Evolutionary conservation across 1,284 basidiomycete genomes (phyloP).

Genomic region (Cutaneotrichosporon cutaneum): DNA sequence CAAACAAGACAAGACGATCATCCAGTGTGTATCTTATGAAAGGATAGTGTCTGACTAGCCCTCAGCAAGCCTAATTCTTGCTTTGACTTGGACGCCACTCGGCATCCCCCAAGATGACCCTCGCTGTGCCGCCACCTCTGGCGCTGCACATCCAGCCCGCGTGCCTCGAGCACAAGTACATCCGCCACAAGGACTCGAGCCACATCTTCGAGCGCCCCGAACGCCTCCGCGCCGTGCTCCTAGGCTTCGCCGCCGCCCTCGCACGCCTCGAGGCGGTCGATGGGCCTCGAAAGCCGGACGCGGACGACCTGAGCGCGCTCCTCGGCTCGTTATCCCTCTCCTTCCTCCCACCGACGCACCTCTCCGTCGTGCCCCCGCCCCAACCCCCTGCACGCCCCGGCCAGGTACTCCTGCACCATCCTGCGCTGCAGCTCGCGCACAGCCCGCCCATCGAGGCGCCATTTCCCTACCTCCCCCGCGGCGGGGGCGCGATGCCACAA

Average conservation of each 20-base stretch:
- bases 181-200: slow-evolving; percentile 69
- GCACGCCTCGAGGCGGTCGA: slow-evolving; percentile 63
- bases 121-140: slow-evolving; percentile 26
- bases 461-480: slow-evolving; percentile 35
- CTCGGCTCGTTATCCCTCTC: slow-evolving; percentile 39
- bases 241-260: slow-evolving; percentile 74
- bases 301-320: slow-evolving; percentile 32
- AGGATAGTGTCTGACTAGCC: background rate
- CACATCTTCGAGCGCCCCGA: slow-evolving; percentile 84
- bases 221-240: slow-evolving; percentile 74
- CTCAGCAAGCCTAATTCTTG: background rate
- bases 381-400: slow-evolving; percentile 29
- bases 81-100: background rate
- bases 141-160: slow-evolving; percentile 54
- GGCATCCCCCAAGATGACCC: background rate
- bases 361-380: slow-evolving; percentile 36
- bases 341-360: slow-evolving; percentile 26
- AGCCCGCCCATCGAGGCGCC: slow-evolving; percentile 42
- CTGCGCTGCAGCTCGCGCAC: slow-evolving; percentile 47
- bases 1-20: background rate
- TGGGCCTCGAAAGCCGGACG: slow-evolving; percentile 15
- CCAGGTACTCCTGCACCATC: slow-evolving; percentile 43
- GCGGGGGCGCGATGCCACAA: slow-evolving; percentile 26
- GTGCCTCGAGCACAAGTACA: slow-evolving; percentile 65
- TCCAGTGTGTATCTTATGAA: background rate